These are phyloP conservation scores for Colletotrichum sojae DNA, from an alignment of 2,329 filamentous ascomycete genomes.

Conservation along the genomic window DNA sequence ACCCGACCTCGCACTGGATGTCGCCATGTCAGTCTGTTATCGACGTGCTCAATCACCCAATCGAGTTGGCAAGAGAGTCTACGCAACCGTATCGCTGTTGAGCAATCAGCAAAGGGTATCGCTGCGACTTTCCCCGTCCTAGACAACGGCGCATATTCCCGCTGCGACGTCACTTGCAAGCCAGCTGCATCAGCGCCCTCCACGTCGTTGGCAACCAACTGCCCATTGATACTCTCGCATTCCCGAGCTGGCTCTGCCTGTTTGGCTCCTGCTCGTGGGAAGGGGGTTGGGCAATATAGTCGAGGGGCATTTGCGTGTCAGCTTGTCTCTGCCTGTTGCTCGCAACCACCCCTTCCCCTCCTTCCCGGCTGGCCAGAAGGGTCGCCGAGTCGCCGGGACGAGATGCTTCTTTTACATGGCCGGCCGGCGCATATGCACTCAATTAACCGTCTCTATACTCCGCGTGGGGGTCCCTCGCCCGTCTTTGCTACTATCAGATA, in stretches of 20 bases:
- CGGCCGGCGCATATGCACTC: constrained; percentile 23
- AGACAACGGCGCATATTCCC: constrained; percentile 7
- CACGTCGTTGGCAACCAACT: not conserved
- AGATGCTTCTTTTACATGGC: not conserved
- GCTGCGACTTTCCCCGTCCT: constrained; percentile 27
- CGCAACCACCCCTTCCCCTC: not conserved
- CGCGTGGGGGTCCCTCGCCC: constrained; percentile 28
- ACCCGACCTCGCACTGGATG: not conserved
- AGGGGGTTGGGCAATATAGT: not conserved
- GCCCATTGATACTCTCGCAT: constrained; percentile 21
- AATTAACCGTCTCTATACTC: not conserved
- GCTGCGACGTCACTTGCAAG: constrained; percentile 5
- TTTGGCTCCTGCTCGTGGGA: not conserved
- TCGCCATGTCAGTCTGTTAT: constrained; percentile 6
- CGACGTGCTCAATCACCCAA: constrained; percentile 12
- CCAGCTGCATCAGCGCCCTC: constrained; percentile 20
- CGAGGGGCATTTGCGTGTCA: constrained; percentile 24
- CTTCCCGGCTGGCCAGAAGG: constrained; percentile 1
- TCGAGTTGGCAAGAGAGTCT: constrained; percentile 7
- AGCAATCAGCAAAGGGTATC: constrained; percentile 9
- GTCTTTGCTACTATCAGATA: constrained; percentile 3
- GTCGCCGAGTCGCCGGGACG: constrained; percentile 12
- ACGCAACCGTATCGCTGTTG: constrained; percentile 9
- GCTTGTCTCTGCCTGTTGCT: constrained; percentile 17
- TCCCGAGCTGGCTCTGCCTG: constrained; percentile 12